Evolutionary conservation across 2,329 filamentous ascomycete genomes (phyloP), one percentile per base, ranked within the genome.

Genomic region (Coniella vitis): DNA sequence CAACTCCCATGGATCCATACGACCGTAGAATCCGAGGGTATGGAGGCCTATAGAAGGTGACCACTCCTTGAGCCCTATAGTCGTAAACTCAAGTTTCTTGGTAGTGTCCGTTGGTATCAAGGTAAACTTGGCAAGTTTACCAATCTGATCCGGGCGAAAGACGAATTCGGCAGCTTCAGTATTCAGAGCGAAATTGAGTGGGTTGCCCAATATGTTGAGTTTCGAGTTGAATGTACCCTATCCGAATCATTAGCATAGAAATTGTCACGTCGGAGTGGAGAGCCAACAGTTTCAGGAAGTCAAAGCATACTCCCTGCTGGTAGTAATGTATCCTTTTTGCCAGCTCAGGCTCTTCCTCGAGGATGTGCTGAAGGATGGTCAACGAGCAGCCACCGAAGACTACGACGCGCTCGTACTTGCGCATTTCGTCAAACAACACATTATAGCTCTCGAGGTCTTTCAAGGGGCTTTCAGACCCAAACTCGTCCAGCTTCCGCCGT

Each of bases 171-270:
- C 51, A 13, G 51, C 51, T 20, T 31, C n/a, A 14, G 48, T 44
- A 35, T 53, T 47, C 2, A 53, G 38, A 17, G 51, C 48, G 17
- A 53, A 53, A 31, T 53, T 53, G 36, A 51, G 49, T 31, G 51
- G 51, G 9, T 53, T 53, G n/a, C 51, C 51, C n/a, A 53, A 45
- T 10, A 53, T 53, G 20, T 53, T 53, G 25, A 53, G 44, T 9
- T 38, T 42, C 4, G 48, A 39, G 48, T 53, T 42, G 29, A 53
- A 53, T 2, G 51, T 53, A 2, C 51, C 51, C 45, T 48, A 13
- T 31, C 13, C 4, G 7, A 14, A 29, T 5, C 7, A n/a, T 13
- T 20, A 22, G 22, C 7, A 39, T n/a, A n/a, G n/a, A n/a, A n/a
- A n/a, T n/a, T n/a, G n/a, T n/a, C n/a, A n/a, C n/a, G n/a, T n/a